Conservation (phyloP, 176 grass and related monocot species). For the Luzula sylvatica region DNA sequence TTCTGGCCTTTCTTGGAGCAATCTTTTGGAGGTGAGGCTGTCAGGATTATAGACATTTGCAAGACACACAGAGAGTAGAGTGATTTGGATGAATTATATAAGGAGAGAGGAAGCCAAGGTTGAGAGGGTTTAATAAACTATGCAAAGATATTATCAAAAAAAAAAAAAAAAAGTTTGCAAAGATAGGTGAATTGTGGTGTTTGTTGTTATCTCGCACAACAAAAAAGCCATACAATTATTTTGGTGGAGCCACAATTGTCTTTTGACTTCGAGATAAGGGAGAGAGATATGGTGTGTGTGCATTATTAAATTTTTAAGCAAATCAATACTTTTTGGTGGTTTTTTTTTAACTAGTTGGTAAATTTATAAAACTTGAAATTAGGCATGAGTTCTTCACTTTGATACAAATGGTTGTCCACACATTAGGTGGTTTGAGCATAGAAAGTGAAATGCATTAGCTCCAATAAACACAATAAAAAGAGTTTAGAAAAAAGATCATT, state of each 20-base stretch:
- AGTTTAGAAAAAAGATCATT: constrained; percentile 12
- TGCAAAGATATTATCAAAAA: background rate
- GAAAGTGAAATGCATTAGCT: constrained; percentile 8
- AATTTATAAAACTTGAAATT: too few species aligned
- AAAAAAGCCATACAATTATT: constrained; percentile 6
- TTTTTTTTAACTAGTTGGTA: too few species aligned
- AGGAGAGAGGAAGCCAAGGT: background rate
- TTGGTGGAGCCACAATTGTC: background rate
- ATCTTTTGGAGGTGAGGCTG: constrained; percentile 32
- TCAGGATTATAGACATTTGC: constrained; percentile 34
- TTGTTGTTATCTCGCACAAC: constrained; percentile 2
- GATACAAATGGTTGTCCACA: background rate
- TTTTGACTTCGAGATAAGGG: constrained; percentile 7
- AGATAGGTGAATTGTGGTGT: background rate
- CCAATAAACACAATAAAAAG: background rate
- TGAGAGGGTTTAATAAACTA: constrained; percentile 11
- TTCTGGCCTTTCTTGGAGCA: constrained; percentile 33
- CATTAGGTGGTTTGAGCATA: constrained; percentile 4
- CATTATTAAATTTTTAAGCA: background rate
- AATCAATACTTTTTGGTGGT: too few species aligned
- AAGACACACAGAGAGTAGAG: background rate
- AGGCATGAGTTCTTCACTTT: too few species aligned
- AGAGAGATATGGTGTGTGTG: constrained; percentile 2
- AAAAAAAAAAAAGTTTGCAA: constrained; percentile 13
- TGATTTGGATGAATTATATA: background rate